Evolutionary conservation across 108 stramenopile species (phyloP), one percentile per base, ranked within the genome.

Genomic region (Stephanodiscus triporus): DNA sequence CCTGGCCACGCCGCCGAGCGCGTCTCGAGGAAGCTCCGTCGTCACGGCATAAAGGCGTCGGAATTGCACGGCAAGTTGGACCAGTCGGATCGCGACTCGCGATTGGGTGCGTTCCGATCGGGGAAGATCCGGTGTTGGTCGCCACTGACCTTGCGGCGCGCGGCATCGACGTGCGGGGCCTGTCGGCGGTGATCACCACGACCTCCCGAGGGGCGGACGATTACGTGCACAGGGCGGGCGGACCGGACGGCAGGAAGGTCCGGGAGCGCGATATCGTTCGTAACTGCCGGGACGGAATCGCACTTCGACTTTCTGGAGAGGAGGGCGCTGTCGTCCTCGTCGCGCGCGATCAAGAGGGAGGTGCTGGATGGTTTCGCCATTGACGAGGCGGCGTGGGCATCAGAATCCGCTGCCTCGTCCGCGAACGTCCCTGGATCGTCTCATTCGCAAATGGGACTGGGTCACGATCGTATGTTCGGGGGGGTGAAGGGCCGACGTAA

Each of bases 11-110:
- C 90, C 51, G 76, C 91, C 47, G 96, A 95, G 70, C 92, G 94
- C 22, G 92, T 97, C 27, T 68, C 88, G 40, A 49, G 65, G 26
- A 93, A 93, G 68, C 77, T 91, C 22, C 85, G 88, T 40, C 84
- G 81, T 27, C 87, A 85, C 29, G 93, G 91, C 42, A 86, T 97
- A 43, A 71, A 75, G 29, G 74, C 86, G 17, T 90, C 87, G 30
- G 97, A 95, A 43, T 73, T 99, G 22, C 98, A 99, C 85, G 99
- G 99, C 0, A 98, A 99, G 72, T 82, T 98, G 57, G 85, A 93
- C 47, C 97, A 98, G 75, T 81, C 88, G 40, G 95, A 94, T 34
- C 87, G 98, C 9, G 87, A 92, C 50, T 71, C 84, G 20, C 89
- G 97, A 36, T 84, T 99, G 47, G 58, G 81, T 26, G 82, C 84